Evolutionary conservation across 2,329 filamentous ascomycete genomes (phyloP), one percentile per base, ranked within the genome.

Genomic region (Hyphodiscus sp.): DNA sequence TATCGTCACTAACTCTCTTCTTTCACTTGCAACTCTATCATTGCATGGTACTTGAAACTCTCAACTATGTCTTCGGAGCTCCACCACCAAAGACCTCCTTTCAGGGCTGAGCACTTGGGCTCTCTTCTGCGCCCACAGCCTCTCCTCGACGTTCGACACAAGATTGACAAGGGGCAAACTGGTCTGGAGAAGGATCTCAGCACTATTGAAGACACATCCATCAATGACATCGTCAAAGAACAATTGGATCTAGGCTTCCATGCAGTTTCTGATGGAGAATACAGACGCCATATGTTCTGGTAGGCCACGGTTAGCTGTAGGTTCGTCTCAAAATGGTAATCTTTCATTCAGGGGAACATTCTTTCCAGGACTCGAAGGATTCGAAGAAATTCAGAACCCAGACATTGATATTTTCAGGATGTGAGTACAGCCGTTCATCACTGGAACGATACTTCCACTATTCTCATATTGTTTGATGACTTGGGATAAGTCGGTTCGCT

Each of bases 261-360:
- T 47, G 75, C 75, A 15, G 70, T 84, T 50, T 79, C 78, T 23
- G 80, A 81, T 65, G 82, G 82, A 59, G 82, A 86, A 67, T 85
- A 60, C 33, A 41, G 54, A 20, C 51, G 63, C n/a, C 60, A 62
- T 45, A 62, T 62, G 57, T 61, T 63, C 42, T 65, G 52, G 60
- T 59, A 52, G 29, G 44, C 46, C 68, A 78, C 83, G 19, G 13
- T 13, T 18, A 9, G 3, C 13, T 30, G 20, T 30, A 13, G 20
- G 20, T 20, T 15, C 13, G 3, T 1, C 10, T 16, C 4, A 16
- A 18, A 30, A 61, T 77, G 73, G 1, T 57, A 78, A 82, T 60
- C 72, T 75, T 38, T 77, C 82, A 8, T 29, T 20, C 38, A 57
- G 61, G 61, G 62, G 61, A 4, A 63, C 60, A 4, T 65, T 65